Conservation (phyloP, 768 basidiomycete genomes). For the Roridomyces roridus region DNA sequence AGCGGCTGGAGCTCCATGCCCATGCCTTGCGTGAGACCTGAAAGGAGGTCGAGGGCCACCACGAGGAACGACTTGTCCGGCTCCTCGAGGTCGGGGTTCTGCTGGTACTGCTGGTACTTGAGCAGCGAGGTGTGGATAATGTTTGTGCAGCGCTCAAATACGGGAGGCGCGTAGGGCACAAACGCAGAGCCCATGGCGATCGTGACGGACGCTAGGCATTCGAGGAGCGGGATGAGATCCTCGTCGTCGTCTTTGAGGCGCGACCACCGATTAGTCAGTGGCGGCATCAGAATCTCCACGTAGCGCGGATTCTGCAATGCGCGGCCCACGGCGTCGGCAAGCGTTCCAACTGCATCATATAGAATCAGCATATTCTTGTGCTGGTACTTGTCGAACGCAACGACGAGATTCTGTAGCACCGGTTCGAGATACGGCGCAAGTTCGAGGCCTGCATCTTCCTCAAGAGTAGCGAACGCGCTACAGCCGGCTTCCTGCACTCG, state of each 20-base stretch:
- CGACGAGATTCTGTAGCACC: slow-evolving; percentile 91
- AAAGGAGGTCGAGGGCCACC: slow-evolving; percentile 95
- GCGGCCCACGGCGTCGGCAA: slow-evolving; percentile 94
- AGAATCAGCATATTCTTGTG: slow-evolving; percentile 99
- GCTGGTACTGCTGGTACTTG: slow-evolving; percentile 86
- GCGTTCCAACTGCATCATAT: slow-evolving; percentile 98
- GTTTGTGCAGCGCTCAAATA: slow-evolving; percentile 89
- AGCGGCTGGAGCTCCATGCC: slow-evolving; percentile 77
- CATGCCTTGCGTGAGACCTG: slow-evolving; percentile 94
- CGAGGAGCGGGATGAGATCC: slow-evolving; percentile 92
- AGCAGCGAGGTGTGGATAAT: slow-evolving; percentile 85
- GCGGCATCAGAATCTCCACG: slow-evolving; percentile 97
- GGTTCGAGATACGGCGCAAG: slow-evolving; percentile 95
- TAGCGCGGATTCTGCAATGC: slow-evolving; percentile 86
- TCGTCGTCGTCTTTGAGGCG: slow-evolving; percentile 90
- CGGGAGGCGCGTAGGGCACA: slow-evolving; percentile 84
- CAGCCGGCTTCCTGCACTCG: slow-evolving; percentile 99
- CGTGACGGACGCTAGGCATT: slow-evolving; percentile 98
- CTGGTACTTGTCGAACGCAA: slow-evolving; percentile 98
- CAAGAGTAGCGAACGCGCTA: slow-evolving; percentile 97
- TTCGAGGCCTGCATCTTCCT: slow-evolving; percentile 93
- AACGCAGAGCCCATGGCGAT: slow-evolving; percentile 95
- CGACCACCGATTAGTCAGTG: slow-evolving; percentile 89
- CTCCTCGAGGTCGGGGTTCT: slow-evolving; percentile 90
- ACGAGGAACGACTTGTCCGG: slow-evolving; percentile 98